Base-by-base conservation (phyloP, 768 basidiomycete species). In the Pholiota molesta region DNA sequence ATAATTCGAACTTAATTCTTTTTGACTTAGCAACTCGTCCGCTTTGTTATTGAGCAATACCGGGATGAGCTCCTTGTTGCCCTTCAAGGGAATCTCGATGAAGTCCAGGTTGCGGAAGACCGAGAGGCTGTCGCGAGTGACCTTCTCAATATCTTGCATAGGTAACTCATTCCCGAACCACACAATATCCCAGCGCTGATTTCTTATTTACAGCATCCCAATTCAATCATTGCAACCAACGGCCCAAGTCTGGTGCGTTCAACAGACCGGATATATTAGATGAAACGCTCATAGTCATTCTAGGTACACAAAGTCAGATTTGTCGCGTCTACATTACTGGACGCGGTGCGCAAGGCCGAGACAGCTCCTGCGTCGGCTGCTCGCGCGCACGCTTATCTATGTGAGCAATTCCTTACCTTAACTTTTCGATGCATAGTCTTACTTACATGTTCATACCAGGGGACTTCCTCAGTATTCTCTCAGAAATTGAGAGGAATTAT, bases 211-310 rank as follows among this genome's bases (percentile, higher is more conserved):
- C 65, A 94, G 91, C 69, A 95, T 96, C 66, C 95, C 95, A 17
- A 95, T 96, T 58, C 93, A 95, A 73, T 93, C 92, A 95, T 96
- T 68, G 94, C 94, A 35, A 91, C 89, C 53, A 95, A 92, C 69
- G 92, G 92, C 4, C 91, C 91, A 5, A 92, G 90, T 59, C 76
- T 93, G 79, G 91, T 78, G 42, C 67, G 74, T 61, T 19, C 21
- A 53, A 17, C 26, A 26, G 23, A 29, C 9, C 17, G 9, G n/a
- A 3, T 16, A 21, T 17, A 21, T 11, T 13, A 26, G 29, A 56
- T 33, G 8, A 45, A 33, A 61, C 11, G 49, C n/a, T 54, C 76
- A 35, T 65, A 44, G 7, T 52, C 58, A 59, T 62, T 28, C 45
- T 64, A 90, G 88, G 92, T 96, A 16, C 89, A 92, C 72, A 96